Base-by-base conservation (phyloP, 345 rosid genomes). In the Eucalyptus urophylla region DNA sequence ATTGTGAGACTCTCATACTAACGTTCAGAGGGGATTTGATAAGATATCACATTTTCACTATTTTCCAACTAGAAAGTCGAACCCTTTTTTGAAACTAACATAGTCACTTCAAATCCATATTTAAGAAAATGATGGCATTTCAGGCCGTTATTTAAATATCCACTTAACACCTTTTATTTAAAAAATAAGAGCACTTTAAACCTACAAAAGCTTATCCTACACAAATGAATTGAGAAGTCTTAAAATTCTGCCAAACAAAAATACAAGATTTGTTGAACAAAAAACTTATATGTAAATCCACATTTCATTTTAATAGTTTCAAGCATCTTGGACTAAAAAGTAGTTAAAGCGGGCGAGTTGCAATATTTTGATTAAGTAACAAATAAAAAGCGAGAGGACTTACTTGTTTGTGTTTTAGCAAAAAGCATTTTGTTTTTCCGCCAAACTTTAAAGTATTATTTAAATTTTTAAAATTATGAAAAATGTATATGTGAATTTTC, bases 111-210 rank as follows among this genome's bases (percentile, higher is more conserved):
- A 4, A 53, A 53, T 21, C 2, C 3, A 53, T 8, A 21, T 8
- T 53, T 53, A 5, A 53, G 10, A 53, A 53, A 53, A 53, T 1
- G 11, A 53, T 19, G 11, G 5, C 11, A 53, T 1, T 53, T 53
- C 0, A 19, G 5, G 24, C 4, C 1, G 0, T 49, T 1, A 5
- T 0, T 16, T 16, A 49, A 49, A 53, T 19, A 53, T 53, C 11
- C 8, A 19, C 24, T 53, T 8, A 53, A 19, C 2, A 2, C 5
- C 2, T 21, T 21, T 8, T 53, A 21, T 4, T 53, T 19, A 3
- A 8, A 53, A 21, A 53, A 53, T 17, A 9, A 53, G 4, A 19
- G 56, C 4, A 53, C 56, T 53, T 7, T 53, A 53, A 16, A 53
- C 56, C 10, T 53, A 53, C 4, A 53, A 53, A 53, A 53, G 24